Base-by-base conservation (phyloP, 768 basidiomycete species). In the Paxillus rubicundulus region DNA sequence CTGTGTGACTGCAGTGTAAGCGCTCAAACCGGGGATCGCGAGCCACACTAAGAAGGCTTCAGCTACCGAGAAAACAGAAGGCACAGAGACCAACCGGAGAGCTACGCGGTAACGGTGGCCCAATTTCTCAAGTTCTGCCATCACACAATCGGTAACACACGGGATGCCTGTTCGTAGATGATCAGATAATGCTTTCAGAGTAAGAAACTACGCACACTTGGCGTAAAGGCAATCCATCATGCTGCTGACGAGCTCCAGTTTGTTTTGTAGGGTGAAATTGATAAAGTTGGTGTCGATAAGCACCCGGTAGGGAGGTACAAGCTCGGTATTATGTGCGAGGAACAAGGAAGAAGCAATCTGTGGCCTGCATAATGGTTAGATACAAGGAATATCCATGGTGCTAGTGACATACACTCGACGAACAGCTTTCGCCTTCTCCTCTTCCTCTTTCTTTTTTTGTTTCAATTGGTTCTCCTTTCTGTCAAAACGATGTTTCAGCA, bases 211-310 rank as follows among this genome's bases (percentile, higher is more conserved):
- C 82, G 51, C 59, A 96, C 96, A 98, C 76, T 99, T 98, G 12
- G 97, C 97, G 70, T 92, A 97, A 14, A 98, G 77, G 64, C 93
- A 96, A 65, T 99, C 97, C 97, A 99, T 98, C 97, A 99, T 98
- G n/a, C 91, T 94, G 62, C 87, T 85, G 18, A 98, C 78, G 49
- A 98, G 80, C 69, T 99, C 97, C 58, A 99, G 74, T 70, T 98
- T 97, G 72, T 98, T 99, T 74, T 99, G 97, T 45, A 99, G 79
- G 59, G 88, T 92, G 69, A 98, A 96, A 68, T 98, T 98, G 79
- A 99, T 99, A 61, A 99, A 98, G 69, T 99, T 99, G 67, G 97
- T 99, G 71, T 99, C 97, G 54, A 99, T 92, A 36, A 99, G 82
- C 24, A 99, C 92, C 17, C 96, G 85, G 67, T 98, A 99, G 3